Evolutionary conservation across 495 filamentous ascomycete genomes (phyloP), one percentile per base, ranked within the genome.

Genomic region (Articulospora tetracladia): DNA sequence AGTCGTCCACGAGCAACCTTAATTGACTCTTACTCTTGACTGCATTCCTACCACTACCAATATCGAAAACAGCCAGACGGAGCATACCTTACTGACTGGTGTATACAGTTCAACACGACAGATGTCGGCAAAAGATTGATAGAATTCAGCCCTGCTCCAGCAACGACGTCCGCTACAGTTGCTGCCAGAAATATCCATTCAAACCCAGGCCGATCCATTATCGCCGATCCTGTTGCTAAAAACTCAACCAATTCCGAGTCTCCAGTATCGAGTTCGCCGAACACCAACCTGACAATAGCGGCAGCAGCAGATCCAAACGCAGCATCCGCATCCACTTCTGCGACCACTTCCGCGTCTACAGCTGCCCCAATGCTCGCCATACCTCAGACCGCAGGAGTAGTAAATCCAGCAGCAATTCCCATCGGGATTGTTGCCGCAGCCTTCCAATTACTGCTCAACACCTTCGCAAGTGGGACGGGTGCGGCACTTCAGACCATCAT

Each of bases 381-480:
- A 1, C 55, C 55, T 17, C 41, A 58, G 15, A 22, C 25, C 13
- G 26, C 55, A 3, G 41, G n/a, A 24, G 3, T 39, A 11, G n/a
- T 24, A 34, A 49, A 49, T 32, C 55, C 55, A 48, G 55, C 41
- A 50, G 55, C 55, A 0, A 58, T 58, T 25, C 55, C 55, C 15
- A 58, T 58, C 23, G 20, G 17, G 26, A 8, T 58, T 6, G n/a
- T 58, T 19, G 19, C 24, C 13, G 30, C 55, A 12, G 46, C 49
- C 2, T 58, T 58, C 26, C 55, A 58, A 24, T 26, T 50, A 12
- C 30, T 36, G 20, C 26, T 58, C 20, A 50, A 58, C 27, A 48
- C 55, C 30, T 25, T 58, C 19, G 55, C 44, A 19, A 58, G 26
- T 50, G 41, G 26, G 13, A 36, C 36, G 53, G 26, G 26, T 3